These are phyloP conservation scores for Penicillium alfredii DNA, from an alignment of 495 filamentous ascomycete species.

Conservation along the genomic window DNA sequence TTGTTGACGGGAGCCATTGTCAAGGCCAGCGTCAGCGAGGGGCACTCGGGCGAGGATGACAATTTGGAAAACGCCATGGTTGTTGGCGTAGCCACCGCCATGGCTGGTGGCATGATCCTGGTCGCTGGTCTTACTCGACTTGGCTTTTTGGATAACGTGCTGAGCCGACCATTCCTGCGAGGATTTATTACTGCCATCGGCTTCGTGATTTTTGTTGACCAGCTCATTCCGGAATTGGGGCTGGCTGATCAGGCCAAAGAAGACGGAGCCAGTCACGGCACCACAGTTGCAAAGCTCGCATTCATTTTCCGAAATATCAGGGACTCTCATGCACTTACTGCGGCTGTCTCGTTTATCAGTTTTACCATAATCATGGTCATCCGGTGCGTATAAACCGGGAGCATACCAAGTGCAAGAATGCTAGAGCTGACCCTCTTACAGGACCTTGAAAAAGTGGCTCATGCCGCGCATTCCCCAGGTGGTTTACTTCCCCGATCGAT, in stretches of 20 bases:
- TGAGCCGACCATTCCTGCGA: constrained; percentile 84
- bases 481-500: constrained; percentile 88
- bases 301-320: constrained; percentile 66
- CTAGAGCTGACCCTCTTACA: constrained; percentile 23
- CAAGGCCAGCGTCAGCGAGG: constrained; percentile 62
- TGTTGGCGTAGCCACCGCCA: constrained; percentile 81
- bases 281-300: constrained; percentile 73
- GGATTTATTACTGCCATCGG: constrained; percentile 97
- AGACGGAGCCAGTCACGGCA: constrained; percentile 64
- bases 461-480: constrained; percentile 75
- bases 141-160: constrained; percentile 92
- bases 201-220: constrained; percentile 91
- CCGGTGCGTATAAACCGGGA: constrained; percentile 49
- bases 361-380: constrained; percentile 87
- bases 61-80: constrained; percentile 66
- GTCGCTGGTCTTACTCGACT: constrained; percentile 74
- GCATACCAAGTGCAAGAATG: not conserved
- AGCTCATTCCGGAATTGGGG: constrained; percentile 85
- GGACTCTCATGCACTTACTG: constrained; percentile 66
- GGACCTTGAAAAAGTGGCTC: constrained; percentile 74
- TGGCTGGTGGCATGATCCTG: constrained; percentile 82
- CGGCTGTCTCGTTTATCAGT: constrained; percentile 65
- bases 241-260: constrained; percentile 56
- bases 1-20: constrained; percentile 85
- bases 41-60: constrained; percentile 64